Base-by-base conservation (phyloP, 2,329 filamentous ascomycete genomes). In the Pyricularia pennisetigena region DNA sequence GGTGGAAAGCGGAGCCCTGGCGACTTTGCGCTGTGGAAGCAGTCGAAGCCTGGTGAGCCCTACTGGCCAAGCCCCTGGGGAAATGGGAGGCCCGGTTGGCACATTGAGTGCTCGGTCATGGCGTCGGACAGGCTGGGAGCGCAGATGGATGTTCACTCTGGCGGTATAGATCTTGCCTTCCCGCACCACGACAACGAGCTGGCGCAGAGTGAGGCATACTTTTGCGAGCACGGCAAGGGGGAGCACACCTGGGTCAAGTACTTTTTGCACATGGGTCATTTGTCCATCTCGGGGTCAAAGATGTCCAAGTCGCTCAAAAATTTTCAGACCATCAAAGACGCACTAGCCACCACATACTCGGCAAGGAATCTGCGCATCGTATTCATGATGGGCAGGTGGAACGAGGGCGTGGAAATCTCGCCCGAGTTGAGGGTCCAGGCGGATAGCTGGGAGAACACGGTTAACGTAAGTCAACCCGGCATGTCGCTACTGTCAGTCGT, bases 301-400 rank as follows among this genome's bases (percentile, higher is more conserved):
- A 98, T 98, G 94, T 94, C 90, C 69, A 98, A 98, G 78, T 93
- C 89, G 20, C 80, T 98, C 69, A 97, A 98, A 82, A 98, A 97
- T 78, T 97, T 97, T 78, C 93, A 93, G 59, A 97, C 94, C 0
- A 97, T 98, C 70, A 86, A 92, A 32, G 91, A 96, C 76, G 93
- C 94, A 0, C 80, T 98, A 8, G 79, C 79, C 12, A 84, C 81
- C 1, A 82, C 79, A 12, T 97, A 92, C 82, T 95, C 92, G 0
- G 83, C 93, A 0, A 85, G 94, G 69, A 88, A 88, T 68, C 84
- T 97, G 80, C 87, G 94, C 64, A 90, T 96, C 67, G 90, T 95
- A 20, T 97, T 97, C 79, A 79, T 98, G 64, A 86, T 97, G 73
- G 93, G 94, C 63, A 88, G 87, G 65, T 98, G 94, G 94, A 92